These are phyloP conservation scores for Neurospora sp. DNA, from an alignment of 2,329 filamentous ascomycete species.

Conservation along the genomic window DNA sequence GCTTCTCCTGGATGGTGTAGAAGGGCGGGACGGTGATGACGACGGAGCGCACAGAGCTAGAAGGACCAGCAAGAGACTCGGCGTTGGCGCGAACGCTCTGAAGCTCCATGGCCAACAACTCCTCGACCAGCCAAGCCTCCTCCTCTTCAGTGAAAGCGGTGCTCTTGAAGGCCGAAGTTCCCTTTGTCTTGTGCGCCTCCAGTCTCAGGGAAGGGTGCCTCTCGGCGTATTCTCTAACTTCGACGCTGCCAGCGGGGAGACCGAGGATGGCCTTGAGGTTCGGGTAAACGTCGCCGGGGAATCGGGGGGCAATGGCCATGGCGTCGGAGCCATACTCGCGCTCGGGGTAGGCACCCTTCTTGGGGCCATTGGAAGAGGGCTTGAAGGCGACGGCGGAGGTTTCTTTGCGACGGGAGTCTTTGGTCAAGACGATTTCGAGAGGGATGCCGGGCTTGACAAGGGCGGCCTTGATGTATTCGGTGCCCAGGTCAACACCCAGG, in stretches of 20 bases:
- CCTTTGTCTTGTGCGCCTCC: slow-evolving; percentile 46
- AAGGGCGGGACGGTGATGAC: slow-evolving; percentile 87
- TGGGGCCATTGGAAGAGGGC: slow-evolving; percentile 56
- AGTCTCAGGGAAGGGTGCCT: slow-evolving; percentile 72
- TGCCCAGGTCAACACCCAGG: slow-evolving; percentile 86
- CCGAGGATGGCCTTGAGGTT: slow-evolving; percentile 91
- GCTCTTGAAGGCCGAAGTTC: slow-evolving; percentile 76
- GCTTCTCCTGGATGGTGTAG: slow-evolving; percentile 83
- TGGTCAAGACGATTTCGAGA: slow-evolving; percentile 94
- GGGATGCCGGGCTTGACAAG: slow-evolving; percentile 95
- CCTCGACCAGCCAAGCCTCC: slow-evolving; percentile 71
- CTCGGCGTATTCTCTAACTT: slow-evolving; percentile 59
- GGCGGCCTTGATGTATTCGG: slow-evolving; percentile 92
- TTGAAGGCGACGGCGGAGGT: slow-evolving; percentile 88
- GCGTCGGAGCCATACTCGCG: slow-evolving; percentile 88
- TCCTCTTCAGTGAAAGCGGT: slow-evolving; percentile 50
- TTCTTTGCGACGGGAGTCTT: slow-evolving; percentile 96
- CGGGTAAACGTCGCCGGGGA: slow-evolving; percentile 86
- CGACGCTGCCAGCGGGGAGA: slow-evolving; percentile 48
- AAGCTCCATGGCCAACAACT: slow-evolving; percentile 91
- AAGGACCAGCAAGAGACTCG: slow-evolving; percentile 69
- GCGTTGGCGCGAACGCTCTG: slow-evolving; percentile 87
- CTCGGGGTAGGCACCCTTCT: slow-evolving; percentile 66
- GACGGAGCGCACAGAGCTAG: slow-evolving; percentile 62
- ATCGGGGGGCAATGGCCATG: slow-evolving; percentile 73